Evolutionary conservation across 2,329 filamentous ascomycete genomes (phyloP), one percentile per base, ranked within the genome.

Genomic region (Setomelanomma holmii): DNA sequence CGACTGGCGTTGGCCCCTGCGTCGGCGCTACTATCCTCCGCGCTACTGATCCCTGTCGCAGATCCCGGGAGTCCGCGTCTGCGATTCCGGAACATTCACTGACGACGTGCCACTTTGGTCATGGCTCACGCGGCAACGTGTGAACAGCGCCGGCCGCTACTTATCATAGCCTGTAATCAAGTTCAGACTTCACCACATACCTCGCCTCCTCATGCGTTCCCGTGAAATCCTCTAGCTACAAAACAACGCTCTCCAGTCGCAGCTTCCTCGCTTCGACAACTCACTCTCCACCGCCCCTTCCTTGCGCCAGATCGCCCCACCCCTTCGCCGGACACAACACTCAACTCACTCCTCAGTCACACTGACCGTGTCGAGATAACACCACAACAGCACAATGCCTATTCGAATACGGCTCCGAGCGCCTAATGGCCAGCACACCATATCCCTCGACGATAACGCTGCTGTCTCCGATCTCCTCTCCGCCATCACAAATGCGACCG

Each of bases 331-430:
- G 27, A 30, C 27, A 10, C 27, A 14, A 27, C 24, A 6, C 24
- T 6, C 6, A 12, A 27, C 24, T 27, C 24, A 12, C 10, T 6
- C 27, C n/a, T n/a, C n/a, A n/a, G n/a, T n/a, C n/a, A n/a, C n/a
- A n/a, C n/a, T n/a, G n/a, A n/a, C n/a, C n/a, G n/a, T n/a, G n/a
- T n/a, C n/a, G n/a, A n/a, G n/a, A n/a, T n/a, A n/a, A n/a, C n/a
- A n/a, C n/a, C n/a, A n/a, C n/a, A 19, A 20, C 42, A 51, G 21
- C 69, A 58, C 70, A 63, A 63, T 72, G 72, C 73, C 67, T 7
- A 93, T 96, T 83, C 85, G 88, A 59, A 80, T 95, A 52, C 86
- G 91, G 55, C 85, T 93, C 42, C 87, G 91, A 54, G 88, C 86
- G 10, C 91, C 91, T 1, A 81, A 83, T 38, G 91, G 91, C 58